phyloP scores from a whole-genome alignment of 768 basidiomycete species.

The Mycena rebaudengoi region DNA sequence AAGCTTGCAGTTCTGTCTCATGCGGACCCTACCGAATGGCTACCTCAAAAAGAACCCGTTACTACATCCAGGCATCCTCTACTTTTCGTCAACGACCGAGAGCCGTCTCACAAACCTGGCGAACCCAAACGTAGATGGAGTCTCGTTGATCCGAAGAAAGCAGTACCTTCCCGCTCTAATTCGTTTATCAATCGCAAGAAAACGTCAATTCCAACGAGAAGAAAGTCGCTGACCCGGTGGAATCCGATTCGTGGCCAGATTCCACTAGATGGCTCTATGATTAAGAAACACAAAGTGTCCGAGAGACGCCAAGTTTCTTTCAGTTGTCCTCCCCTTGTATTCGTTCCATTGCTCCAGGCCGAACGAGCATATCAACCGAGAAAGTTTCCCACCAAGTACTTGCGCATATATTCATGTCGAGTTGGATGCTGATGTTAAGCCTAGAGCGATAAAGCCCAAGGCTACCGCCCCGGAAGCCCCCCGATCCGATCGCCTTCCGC shows the following conservation, averaged over 20 bases:
- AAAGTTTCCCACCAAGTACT: slow-evolving; percentile 3
- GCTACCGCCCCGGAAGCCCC: neutral
- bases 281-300: neutral
- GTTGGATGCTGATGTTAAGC: neutral
- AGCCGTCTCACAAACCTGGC: neutral
- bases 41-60: neutral
- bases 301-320: neutral
- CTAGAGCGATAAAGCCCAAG: neutral
- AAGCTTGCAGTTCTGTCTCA: slow-evolving; percentile 21
- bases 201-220: neutral
- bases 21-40: slow-evolving; percentile 6
- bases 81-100: neutral
- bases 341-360: slow-evolving; percentile 18
- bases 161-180: slow-evolving; percentile 5
- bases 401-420: neutral
- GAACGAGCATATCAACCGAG: slow-evolving; percentile 15
- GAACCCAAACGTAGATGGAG: slow-evolving; percentile 11
- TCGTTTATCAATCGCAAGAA: slow-evolving; percentile 9
- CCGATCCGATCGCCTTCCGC: neutral
- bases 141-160: slow-evolving; percentile 24
- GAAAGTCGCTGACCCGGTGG: slow-evolving; percentile 19
- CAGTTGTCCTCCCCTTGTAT: slow-evolving; percentile 11
- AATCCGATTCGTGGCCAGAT: neutral
- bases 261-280: neutral
- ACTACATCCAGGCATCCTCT: slow-evolving; percentile 5